phyloP scores from a whole-genome alignment of 257 asterid species.

The Solanum etuberosum region DNA sequence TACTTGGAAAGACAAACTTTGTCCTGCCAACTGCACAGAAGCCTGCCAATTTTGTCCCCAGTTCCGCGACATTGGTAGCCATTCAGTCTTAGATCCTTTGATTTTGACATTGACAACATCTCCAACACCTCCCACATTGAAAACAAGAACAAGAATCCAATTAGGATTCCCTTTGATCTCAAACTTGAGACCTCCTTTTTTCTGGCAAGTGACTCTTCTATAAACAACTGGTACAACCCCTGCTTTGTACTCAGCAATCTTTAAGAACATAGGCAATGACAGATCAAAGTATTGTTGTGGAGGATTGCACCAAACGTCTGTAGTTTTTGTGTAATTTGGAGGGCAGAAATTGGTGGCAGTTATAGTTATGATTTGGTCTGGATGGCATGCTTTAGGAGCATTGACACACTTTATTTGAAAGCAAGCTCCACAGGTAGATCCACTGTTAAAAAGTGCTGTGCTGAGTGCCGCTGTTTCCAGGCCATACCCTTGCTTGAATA shows the following conservation, averaged over 20 bases:
- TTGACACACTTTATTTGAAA: conserved; percentile 22
- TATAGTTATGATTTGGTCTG: background rate
- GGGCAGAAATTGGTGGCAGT: conserved; percentile 47
- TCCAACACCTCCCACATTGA: conserved; percentile 38
- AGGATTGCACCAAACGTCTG: background rate
- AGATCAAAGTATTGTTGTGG: background rate
- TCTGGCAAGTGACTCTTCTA: background rate
- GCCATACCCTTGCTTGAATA: conserved; percentile 18
- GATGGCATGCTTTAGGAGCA: conserved; percentile 6
- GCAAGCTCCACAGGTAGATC: conserved; percentile 32
- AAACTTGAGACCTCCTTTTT: conserved; percentile 11
- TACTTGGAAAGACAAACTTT: background rate
- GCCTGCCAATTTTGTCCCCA: conserved; percentile 39
- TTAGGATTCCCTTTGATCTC: conserved; percentile 19
- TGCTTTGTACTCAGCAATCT: conserved; percentile 9
- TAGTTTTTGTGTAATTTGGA: background rate
- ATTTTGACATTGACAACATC: conserved; percentile 14
- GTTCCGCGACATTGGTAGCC: conserved; percentile 18
- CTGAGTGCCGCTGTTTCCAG: conserved; percentile 30
- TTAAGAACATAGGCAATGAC: background rate
- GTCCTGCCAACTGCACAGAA: background rate
- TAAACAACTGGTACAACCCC: background rate
- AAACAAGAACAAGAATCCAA: conserved; percentile 15
- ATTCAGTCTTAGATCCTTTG: conserved; percentile 1
- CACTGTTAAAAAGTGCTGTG: conserved; percentile 22